A percentile compares a stretch with the other conserved stretches of the same genome.
Evolutionary conservation across 2,329 filamentous ascomycete genomes (phyloP).

Genomic region (Aspergillus latus): DNA sequence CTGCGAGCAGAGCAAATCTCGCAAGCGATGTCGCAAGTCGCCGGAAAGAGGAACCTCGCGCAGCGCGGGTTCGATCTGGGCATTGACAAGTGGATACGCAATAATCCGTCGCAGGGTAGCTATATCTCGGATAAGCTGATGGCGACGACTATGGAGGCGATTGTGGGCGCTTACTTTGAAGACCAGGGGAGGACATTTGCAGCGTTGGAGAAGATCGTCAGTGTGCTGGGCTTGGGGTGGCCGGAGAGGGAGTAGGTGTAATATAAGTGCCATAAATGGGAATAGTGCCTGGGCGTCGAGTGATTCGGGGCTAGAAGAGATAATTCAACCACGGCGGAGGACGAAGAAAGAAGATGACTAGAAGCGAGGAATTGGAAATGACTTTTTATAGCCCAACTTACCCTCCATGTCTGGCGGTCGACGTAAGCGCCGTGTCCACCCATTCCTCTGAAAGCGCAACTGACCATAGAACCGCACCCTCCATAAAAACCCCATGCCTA

Average conservation of each 20-base stretch:
- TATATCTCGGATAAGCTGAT: slow-evolving; percentile 23
- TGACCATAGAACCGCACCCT: too few species aligned
- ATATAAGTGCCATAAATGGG: too few species aligned
- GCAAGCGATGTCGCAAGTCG: background rate
- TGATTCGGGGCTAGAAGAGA: too few species aligned
- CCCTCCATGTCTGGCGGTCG: too few species aligned
- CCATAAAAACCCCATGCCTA: too few species aligned
- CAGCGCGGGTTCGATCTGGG: slow-evolving; percentile 8
- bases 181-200: slow-evolving; percentile 26
- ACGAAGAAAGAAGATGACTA: too few species aligned
- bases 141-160: slow-evolving; percentile 33
- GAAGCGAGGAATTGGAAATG: too few species aligned
- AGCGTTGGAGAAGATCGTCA: slow-evolving; percentile 12
- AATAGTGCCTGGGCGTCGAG: too few species aligned
- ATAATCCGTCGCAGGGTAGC: slow-evolving; percentile 19
- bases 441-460: too few species aligned
- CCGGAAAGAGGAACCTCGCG: slow-evolving; percentile 17
- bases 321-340: too few species aligned
- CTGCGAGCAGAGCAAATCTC: background rate
- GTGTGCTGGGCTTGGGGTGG: slow-evolving; percentile 14
- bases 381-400: too few species aligned
- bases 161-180: slow-evolving; percentile 35
- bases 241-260: background rate
- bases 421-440: too few species aligned
- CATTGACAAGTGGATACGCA: slow-evolving; percentile 13